Evolutionary conservation across 176 grass and related monocot species (phyloP), one percentile per base, ranked within the genome.

Genomic region (Calamus simplicifolius): DNA sequence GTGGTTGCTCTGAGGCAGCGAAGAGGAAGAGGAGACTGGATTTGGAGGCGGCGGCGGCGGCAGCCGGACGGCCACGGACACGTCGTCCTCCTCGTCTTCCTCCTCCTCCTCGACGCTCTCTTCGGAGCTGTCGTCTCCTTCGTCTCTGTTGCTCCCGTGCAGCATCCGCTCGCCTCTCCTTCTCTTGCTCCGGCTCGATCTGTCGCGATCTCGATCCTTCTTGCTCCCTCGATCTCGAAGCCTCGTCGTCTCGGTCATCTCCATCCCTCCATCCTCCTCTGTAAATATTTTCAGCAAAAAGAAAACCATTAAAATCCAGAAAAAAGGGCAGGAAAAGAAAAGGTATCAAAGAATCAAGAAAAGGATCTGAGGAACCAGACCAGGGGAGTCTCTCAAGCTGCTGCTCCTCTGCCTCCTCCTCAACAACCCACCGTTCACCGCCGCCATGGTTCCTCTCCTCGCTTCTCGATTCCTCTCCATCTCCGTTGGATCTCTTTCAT

Each of bases 91-190:
- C 15, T 75, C 87, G 27, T 97, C 93, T 0, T 88, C 93, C 16
- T 88, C 81, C 16, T 88, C 87, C 29, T 92, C 84, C 26, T 76
- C 87, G 26, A 85, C 69, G 61, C 88, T 98, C 13, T 92, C 93
- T 18, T 92, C 93, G n/a, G 87, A 88, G 56, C 75, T 81, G n/a
- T 98, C 88, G 54, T 98, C 93, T 35, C 49, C 88, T 29, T 87
- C 91, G 57, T 31, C 57, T 30, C 57, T 31, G 27, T 60, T 60
- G 57, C 27, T n/a, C 16, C 27, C 28, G 28, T 60, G 57, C 17
- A 60, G 27, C 57, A 60, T 60, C 57, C 57, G 14, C 27, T 60
- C 57, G 12, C 57, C 57, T 60, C 57, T 29, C 28, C 57, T 60
- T 27, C 57, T 17, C 57, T 60, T 60, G 57, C 57, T 35, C 57